Evolutionary conservation across 805 yeast species (phyloP), one percentile per base, ranked within the genome.

Genomic region (Ogataea pini): DNA sequence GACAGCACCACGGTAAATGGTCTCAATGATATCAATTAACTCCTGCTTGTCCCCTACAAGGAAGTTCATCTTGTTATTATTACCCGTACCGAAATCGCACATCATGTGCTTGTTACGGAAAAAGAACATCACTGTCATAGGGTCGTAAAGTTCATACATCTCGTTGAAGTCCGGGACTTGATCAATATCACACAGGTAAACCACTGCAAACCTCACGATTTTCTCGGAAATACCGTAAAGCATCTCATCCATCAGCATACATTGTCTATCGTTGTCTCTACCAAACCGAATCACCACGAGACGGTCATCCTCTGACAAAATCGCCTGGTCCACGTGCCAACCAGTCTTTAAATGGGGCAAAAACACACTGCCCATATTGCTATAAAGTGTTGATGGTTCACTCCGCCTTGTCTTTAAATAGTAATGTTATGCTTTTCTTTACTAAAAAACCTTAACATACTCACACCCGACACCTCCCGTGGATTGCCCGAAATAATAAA

Each of bases 281-380:
- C 99, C 99, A 65, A 94, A 94, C 31, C 99, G 73, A 14, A 94
- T 80, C 9, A 91, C 84, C 20, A 94, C 97, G 7, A 94, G 68
- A 49, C 96, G 71, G 44, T 89, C 96, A 49, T 87, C 95, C 62
- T 94, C 99, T 7, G 89, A 81, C 18, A 94, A 73, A 32, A 94
- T 94, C 6, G 99, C 96, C 63, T 94, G 98, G 69, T 94, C 99
- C 27, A 94, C 98, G 62, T 94, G 99, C 97, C 96, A 89, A 5
- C 96, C 96, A 0, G 92, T 77, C 22, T 75, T 79, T 48, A 89
- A 70, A 62, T 89, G 94, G 1, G 96, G 94, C 44, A 89, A 71
- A 58, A 89, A 86, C 0, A 86, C 83, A 49, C 91, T 84, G 4
- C 92, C 91, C 95, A 87, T 87, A n/a, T 28, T 25, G 16, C 19